phyloP scores from a whole-genome alignment of 164 flowering plant genomes.

The Vitis cinerea region DNA sequence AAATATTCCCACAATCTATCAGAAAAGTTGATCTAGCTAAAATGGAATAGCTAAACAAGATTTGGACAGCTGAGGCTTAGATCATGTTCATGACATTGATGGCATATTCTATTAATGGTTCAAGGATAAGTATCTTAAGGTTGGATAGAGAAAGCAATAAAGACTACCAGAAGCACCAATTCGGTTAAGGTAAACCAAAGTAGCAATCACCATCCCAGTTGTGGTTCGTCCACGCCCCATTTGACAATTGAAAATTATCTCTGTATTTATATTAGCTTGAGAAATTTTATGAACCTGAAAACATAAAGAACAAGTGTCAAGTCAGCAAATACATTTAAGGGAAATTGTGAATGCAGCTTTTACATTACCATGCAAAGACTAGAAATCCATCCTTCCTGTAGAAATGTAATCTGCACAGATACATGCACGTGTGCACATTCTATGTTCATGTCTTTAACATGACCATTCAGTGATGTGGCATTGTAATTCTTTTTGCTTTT shows the following conservation, averaged over 20 bases:
- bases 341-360: no score
- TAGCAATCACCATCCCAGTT: conserved; percentile 98
- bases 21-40: no score
- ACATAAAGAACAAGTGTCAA: conserved; percentile 1
- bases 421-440: no score
- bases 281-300: conserved; percentile 77
- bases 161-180: conserved; percentile 83
- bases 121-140: not conserved
- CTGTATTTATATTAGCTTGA: conserved; percentile 65
- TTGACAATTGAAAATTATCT: conserved; percentile 91
- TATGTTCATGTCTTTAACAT: no score
- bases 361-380: no score
- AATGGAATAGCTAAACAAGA: not conserved
- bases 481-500: no score
- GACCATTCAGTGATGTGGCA: no score
- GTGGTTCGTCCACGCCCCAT: conserved; percentile 99
- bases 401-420: no score
- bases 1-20: no score
- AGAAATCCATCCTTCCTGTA: no score
- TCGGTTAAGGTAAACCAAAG: conserved; percentile 77
- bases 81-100: not conserved
- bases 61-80: not conserved
- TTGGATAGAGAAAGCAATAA: conserved; percentile 8
- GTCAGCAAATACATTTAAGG: not conserved
- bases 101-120: not conserved